Conservation (phyloP, 805 yeast species). For the Ogataea henricii region DNA sequence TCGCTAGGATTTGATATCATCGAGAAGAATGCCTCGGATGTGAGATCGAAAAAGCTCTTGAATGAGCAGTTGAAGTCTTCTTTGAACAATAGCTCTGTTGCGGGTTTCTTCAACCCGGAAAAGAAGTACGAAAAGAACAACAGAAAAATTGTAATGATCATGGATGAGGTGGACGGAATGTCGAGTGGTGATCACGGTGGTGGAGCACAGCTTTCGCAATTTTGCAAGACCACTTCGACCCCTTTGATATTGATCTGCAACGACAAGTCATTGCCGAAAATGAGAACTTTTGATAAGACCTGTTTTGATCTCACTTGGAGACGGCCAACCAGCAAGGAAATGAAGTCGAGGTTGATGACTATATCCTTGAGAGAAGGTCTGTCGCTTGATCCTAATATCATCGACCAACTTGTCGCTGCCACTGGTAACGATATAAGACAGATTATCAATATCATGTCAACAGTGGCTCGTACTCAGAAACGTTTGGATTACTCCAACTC, state of each 20-base stretch:
- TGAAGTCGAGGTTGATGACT: constrained; percentile 83
- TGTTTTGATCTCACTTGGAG: constrained; percentile 81
- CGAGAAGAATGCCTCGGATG: constrained; percentile 86
- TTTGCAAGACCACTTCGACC: constrained; percentile 80
- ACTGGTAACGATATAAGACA: constrained; percentile 93
- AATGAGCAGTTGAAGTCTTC: constrained; percentile 69
- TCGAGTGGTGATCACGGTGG: constrained; percentile 99
- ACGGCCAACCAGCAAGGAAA: constrained; percentile 81
- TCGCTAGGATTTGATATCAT: constrained; percentile 70
- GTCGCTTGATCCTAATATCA: constrained; percentile 73
- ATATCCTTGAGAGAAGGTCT: constrained; percentile 85
- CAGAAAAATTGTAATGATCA: constrained; percentile 74
- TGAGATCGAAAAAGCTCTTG: constrained; percentile 78
- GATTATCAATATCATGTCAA: constrained; percentile 84
- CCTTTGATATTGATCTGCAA: constrained; percentile 94
- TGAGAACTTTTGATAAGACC: constrained; percentile 91
- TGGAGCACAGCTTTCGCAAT: constrained; percentile 88
- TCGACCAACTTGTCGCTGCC: constrained; percentile 81
- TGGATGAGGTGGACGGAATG: constrained; percentile 99
- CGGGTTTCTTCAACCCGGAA: constrained; percentile 62
- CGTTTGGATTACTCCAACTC: constrained; percentile 63
- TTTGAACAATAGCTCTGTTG: constrained; percentile 78
- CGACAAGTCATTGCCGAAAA: constrained; percentile 88
- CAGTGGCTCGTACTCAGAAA: constrained; percentile 75
- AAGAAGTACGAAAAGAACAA: constrained; percentile 28